Base-by-base conservation (phyloP, 495 filamentous ascomycete genomes). In the Penicillium taxi region DNA sequence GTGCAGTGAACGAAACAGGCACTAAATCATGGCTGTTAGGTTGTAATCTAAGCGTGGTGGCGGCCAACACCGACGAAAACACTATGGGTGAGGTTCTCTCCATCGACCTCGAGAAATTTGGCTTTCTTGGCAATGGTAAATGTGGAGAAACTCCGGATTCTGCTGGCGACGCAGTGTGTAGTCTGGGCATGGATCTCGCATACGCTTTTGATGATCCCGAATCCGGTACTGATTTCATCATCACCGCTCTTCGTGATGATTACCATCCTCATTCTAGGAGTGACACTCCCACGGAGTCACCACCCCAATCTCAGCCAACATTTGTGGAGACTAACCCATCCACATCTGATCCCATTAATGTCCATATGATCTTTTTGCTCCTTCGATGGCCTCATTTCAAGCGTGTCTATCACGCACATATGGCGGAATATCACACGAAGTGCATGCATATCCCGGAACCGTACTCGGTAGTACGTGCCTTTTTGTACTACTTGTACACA, bases 361-460 rank as follows among this genome's bases (percentile, higher is more conserved):
- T 69, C 17, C 91, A 98, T 59, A 82, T 81, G 41, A 78, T 98
- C 37, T 94, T 98, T 33, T 70, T 98, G 13, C 85, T 89, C 55
- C 81, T 93, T 5, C 79, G 91, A 25, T 98, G 91, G 91, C 90
- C 91, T 9, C 93, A 98, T 57, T 98, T 98, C 59, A 78, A 80
- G 16, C 80, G 90, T 7, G 61, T 98, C 4, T 96, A 91, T 60
- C 75, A 84, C 13, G 77, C 90, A 7, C 86, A 94, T 47, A 96
- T 98, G 91, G 78, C 82, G 7, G 91, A 98, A 55, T 96, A 91
- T 50, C 91, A 96, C 56, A 86, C 84, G 9, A 88, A 89, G 49
- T 84, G 84, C 55, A 89, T 98, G 83, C 91, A 96, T 61, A 94
- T 98, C 26, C 89, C 93, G 0, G 93, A 96, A 53, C 86, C 88